Percentiles rank a stretch among this genome's conserved stretches.
Conservation (phyloP, 257 asterid genomes). For the Linaria vulgaris region DNA sequence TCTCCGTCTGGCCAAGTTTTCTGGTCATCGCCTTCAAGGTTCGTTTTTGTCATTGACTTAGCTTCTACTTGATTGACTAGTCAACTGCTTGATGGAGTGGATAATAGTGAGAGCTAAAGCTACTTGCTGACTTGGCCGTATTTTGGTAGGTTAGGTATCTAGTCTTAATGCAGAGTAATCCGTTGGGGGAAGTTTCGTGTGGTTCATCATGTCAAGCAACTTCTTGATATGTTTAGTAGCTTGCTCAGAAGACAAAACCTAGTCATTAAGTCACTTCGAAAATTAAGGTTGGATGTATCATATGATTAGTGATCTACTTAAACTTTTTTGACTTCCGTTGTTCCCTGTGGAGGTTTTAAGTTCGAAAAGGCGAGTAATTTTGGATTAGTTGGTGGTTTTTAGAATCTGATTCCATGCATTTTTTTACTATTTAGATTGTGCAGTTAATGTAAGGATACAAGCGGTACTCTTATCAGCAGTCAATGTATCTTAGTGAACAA, state of each 20-base stretch:
- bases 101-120: constrained; percentile 20
- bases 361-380: constrained; percentile 10
- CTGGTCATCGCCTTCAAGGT: constrained; percentile 75
- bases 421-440: constrained; percentile 1
- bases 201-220: too few species aligned
- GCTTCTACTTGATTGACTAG: constrained; percentile 8
- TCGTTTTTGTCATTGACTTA: constrained; percentile 12
- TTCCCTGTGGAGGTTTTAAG: constrained; percentile 16
- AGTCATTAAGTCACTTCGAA: background rate
- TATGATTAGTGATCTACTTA: background rate
- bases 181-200: background rate
- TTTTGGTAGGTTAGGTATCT: background rate
- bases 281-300: constrained; percentile 10
- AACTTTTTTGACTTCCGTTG: background rate
- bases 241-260: too few species aligned
- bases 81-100: constrained; percentile 27
- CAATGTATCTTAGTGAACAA: background rate
- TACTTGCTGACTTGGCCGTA: constrained; percentile 10
- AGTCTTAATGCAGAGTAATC: background rate
- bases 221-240: too few species aligned
- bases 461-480: background rate
- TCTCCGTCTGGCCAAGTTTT: constrained; percentile 52
- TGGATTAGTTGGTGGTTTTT: constrained; percentile 7
- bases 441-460: constrained; percentile 6
- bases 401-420: constrained; percentile 2